Percentiles rank a stretch among this genome's conserved stretches.
phyloP scores from a whole-genome alignment of 2,329 filamentous ascomycete species.

The Botryosphaeria dothidea region DNA sequence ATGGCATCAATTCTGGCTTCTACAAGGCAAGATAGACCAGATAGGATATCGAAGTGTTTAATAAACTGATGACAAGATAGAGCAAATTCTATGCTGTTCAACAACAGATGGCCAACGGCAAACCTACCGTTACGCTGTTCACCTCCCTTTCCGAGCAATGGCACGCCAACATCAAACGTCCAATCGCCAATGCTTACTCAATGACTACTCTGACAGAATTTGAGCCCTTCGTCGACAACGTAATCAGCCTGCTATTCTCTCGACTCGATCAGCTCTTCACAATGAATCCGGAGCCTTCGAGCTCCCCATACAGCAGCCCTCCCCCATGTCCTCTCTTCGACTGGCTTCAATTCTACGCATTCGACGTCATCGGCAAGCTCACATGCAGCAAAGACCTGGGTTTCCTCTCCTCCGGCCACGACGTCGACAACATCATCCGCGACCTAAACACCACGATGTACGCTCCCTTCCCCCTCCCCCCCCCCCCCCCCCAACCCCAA shows the following conservation, averaged over 20 bases:
- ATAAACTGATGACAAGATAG: neutral
- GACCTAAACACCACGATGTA: neutral
- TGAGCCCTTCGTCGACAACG: constrained; percentile 27
- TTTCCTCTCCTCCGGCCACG: constrained; percentile 20
- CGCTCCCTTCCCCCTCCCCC: too few species aligned
- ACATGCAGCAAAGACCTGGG: constrained; percentile 22
- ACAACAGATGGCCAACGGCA: neutral
- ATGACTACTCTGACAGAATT: constrained; percentile 29
- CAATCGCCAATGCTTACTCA: constrained; percentile 22
- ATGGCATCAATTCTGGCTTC: constrained; percentile 64
- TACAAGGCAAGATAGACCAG: neutral
- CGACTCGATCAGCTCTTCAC: constrained; percentile 24
- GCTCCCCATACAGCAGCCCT: neutral
- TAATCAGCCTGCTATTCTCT: constrained; percentile 29
- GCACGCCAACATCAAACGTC: constrained; percentile 16
- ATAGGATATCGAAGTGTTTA: neutral
- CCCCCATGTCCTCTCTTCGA: constrained; percentile 33
- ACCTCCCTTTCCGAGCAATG: constrained; percentile 25
- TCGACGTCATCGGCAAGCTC: constrained; percentile 24
- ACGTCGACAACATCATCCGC: constrained; percentile 11
- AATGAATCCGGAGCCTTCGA: neutral
- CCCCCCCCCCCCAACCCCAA: too few species aligned
- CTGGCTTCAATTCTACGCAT: constrained; percentile 39
- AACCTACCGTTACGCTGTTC: neutral
- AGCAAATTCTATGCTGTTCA: constrained; percentile 12